phyloP scores from a whole-genome alignment of 176 grass and related monocot species.

The Eleusine indica region DNA sequence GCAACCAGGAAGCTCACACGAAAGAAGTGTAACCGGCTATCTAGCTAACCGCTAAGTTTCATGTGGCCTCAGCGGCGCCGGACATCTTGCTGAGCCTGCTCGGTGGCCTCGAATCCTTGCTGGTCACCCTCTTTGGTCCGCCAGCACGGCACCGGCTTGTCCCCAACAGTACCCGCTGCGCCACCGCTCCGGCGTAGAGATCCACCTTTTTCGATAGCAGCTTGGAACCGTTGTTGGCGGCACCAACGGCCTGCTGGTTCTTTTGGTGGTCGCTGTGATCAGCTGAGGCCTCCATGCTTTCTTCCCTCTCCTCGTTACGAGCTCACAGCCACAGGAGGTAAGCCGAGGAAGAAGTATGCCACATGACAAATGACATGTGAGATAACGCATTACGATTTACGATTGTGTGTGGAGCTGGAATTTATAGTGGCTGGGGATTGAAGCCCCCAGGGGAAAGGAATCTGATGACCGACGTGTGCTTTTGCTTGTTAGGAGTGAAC shows the following conservation, averaged over 20 bases:
- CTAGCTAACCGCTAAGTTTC: neutral
- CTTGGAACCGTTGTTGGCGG: constrained; percentile 21
- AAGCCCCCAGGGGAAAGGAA: constrained; percentile 17
- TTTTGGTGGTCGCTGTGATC: neutral
- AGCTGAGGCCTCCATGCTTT: constrained; percentile 39
- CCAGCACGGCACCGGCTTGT: constrained; percentile 32
- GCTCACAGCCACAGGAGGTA: neutral
- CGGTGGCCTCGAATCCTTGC: constrained; percentile 42
- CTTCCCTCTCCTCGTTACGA: neutral
- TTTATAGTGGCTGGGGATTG: constrained; percentile 8
- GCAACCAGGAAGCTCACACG: too few species aligned
- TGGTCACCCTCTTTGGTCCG: constrained; percentile 14
- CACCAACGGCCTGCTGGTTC: constrained; percentile 6
- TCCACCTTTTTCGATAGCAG: constrained; percentile 19
- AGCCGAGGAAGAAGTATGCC: neutral
- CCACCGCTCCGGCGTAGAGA: constrained; percentile 58
- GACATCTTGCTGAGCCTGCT: constrained; percentile 80
- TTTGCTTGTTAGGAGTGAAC: neutral
- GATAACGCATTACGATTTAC: neutral
- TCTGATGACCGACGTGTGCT: neutral
- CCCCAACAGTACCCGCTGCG: constrained; percentile 59
- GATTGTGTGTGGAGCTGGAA: neutral
- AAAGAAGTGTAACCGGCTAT: neutral
- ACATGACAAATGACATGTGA: neutral
- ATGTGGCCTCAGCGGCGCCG: constrained; percentile 35